Conservation (phyloP, 225 moss, liverwort and hornwort species). For the Sphagnum tenellum region DNA sequence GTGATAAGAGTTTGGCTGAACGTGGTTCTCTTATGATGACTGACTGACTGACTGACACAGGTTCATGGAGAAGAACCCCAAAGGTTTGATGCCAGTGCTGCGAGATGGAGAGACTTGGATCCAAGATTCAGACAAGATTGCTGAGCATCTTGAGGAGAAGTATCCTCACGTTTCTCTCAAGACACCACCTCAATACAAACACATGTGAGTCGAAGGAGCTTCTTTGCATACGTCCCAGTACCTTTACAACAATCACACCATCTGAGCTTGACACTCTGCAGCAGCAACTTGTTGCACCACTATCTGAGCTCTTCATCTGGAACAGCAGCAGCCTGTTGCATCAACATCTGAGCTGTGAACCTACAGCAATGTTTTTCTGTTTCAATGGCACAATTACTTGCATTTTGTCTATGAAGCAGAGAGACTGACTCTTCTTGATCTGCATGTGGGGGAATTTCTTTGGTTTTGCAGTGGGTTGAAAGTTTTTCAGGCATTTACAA, state of each 20-base stretch:
- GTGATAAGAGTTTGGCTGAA: too few relatives aligned
- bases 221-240: not conserved
- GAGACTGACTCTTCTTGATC: too few relatives aligned
- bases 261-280: not conserved
- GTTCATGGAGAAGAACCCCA: slow-evolving; percentile 77
- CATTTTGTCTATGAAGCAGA: not conserved
- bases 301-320: too few relatives aligned
- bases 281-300: too few relatives aligned
- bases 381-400: not conserved
- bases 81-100: slow-evolving; percentile 74
- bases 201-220: slow-evolving; percentile 37
- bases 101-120: slow-evolving; percentile 80
- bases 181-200: slow-evolving; percentile 48
- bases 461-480: slow-evolving; percentile 35
- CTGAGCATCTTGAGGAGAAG: slow-evolving; percentile 64
- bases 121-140: slow-evolving; percentile 84
- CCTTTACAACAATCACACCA: not conserved
- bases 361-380: too few relatives aligned
- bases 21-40: too few relatives aligned
- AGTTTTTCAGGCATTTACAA: slow-evolving; percentile 62
- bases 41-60: slow-evolving; percentile 12
- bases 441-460: too few relatives aligned
- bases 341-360: too few relatives aligned
- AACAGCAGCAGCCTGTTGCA: too few relatives aligned
- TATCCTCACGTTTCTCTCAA: slow-evolving; percentile 50